Base-by-base conservation (phyloP, 495 filamentous ascomycete species). In the Penicillium antarcticum region DNA sequence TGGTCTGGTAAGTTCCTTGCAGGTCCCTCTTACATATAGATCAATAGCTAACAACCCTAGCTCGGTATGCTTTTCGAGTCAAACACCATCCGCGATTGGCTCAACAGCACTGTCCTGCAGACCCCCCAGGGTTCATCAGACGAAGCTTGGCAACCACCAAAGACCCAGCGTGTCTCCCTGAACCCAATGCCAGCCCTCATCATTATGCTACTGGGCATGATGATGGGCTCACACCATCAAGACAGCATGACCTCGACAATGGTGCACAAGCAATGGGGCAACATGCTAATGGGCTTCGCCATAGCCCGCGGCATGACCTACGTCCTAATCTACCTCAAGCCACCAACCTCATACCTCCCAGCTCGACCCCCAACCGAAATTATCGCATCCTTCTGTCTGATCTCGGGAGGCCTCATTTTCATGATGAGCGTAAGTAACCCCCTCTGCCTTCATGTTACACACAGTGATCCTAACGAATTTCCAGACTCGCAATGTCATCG, bases 201-300 rank as follows among this genome's bases (percentile, higher is more conserved):
- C 31, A 90, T 97, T 51, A 70, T 96, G 35, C 76, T 96, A 2
- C 72, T 96, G 1, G 94, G 94, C 31, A 77, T 91, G 63, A 92
- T 96, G 89, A 98, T 98, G 92, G 85, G 86, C 57, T 87, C 86
- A 13, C 94, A 98, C 67, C 89, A 92, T 52, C 94, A 98, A 65
- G 61, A 72, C 9, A 90, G 83, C 45, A 87, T 88, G 85, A 74
- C 91, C 16, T 92, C 90, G 13, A 89, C 86, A 52, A 96, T 91
- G 89, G 80, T 98, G 39, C 94, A 98, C 73, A 86, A 87, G 69
- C 88, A 96, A 65, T 97, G 92, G 94, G 94, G 92, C 38, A 85
- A 82, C 55, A 80, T 97, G 57, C 77, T 98, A 51, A 82, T 89
- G 45, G 91, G 85, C 9, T 91, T 87, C 51, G 85, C 91, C 2